Evolutionary conservation across 768 basidiomycete genomes (phyloP), one percentile per base, ranked within the genome.

Genomic region (Fomitopsis serialis): DNA sequence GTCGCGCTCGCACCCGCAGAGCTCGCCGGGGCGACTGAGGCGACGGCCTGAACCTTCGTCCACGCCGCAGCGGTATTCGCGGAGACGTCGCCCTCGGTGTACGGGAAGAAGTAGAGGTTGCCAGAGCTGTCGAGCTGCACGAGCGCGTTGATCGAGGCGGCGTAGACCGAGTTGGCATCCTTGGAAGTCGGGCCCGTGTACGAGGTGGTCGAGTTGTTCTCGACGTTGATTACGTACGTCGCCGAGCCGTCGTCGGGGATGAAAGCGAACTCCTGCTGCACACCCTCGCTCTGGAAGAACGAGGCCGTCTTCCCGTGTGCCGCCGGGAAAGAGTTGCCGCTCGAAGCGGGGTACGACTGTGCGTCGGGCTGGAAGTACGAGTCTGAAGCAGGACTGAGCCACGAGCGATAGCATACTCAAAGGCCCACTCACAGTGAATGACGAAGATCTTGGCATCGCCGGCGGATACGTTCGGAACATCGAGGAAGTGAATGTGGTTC

Each of bases 401-500:
- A 40, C 47, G 17, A 12, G 27, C 32, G 40, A 23, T 37, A 44
- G 7, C 15, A 4, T 15, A 4, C 15, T 19, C 22, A 2, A 23
- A 19, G 15, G 8, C 13, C n/a, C 15, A 73, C 86, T 59, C 61
- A 87, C 89, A 95, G 68, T 95, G 92, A 55, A 95, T 89, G 24
- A 94, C 90, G 58, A 90, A 95, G 53, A 94, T 86, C 50, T 83
- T 73, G 2, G 83, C 85, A 37, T 77, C 80, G 11, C 92, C 92
- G 19, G 86, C 78, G n/a, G 79, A 53, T 7, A 78, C 74, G 22
- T 74, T 76, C 9, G 89, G 87, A 1, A 89, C 82, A 55, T 88
- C 74, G 22, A 93, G 73, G 78, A 92, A 93, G 66, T 87, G 82
- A 50, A 95, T 75, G 64, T 95, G 92, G 66, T 95, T 95, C 61